Base-by-base conservation (phyloP, 2,329 filamentous ascomycete species). In the Colletotrichum sp. region DNA sequence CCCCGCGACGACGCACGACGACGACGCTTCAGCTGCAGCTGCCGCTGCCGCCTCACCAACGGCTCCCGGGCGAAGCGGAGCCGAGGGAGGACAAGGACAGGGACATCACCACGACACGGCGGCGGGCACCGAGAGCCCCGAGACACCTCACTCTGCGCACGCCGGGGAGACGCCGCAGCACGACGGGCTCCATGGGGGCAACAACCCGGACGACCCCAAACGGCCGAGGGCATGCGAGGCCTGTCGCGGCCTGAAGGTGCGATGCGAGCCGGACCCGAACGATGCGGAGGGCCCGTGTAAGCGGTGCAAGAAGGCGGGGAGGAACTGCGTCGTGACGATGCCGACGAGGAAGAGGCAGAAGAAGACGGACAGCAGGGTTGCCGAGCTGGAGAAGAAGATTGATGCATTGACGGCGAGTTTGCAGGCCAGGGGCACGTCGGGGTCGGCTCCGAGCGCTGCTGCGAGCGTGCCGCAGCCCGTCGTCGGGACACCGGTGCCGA, bases 311-410 rank as follows among this genome's bases (percentile, higher is more conserved):
- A 98, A 98, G 85, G 94, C 95, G 4, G 92, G 92, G n/a, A 89
- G 95, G 48, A 89, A 89, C 77, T 98, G 96, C 82, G 86, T 96
- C 55, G 93, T 96, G 77, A 98, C 95, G 1, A 91, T 92, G 77
- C 95, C 90, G 16, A 91, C 89, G 34, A 84, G 95, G 55, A 98
- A 98, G 85, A 90, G 96, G 60, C 95, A 96, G 87, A 98, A 96
- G 88, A 98, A 98, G 88, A 96, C 95, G 70, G 96, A 98, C 83
- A 96, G 92, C 79, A 90, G 95, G 68, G 96, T 98, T 15, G 94
- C 95, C 10, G 96, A 98, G 87, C 89, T 98, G 68, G 96, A 98
- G 88, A 95, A 94, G 88, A 98, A 98, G 87, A 96, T 98, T 78
- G 95, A 98, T 86, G 95, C 94, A 10, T 84, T 98, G 82, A 98